phyloP scores from a whole-genome alignment of 257 asterid species.

The Pogostemon cablin region DNA sequence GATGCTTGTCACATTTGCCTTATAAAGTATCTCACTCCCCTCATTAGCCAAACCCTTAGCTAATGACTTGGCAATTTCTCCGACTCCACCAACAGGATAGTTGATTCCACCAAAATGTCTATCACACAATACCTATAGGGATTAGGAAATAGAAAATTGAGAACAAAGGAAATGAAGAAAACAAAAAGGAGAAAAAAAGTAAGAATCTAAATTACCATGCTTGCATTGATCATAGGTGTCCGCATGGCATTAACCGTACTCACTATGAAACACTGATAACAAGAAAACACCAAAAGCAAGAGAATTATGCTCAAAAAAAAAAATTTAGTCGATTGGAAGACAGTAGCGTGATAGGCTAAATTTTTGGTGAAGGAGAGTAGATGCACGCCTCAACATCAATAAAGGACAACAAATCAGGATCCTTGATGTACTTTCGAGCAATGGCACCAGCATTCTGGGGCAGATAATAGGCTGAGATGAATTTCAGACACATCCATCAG shows the following conservation, averaged over 20 bases:
- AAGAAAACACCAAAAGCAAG: constrained; percentile 28
- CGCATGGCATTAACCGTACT: constrained; percentile 89
- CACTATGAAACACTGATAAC: constrained; percentile 88
- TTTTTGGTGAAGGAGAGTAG: constrained; percentile 27
- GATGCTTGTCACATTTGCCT: constrained; percentile 80
- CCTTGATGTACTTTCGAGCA: constrained; percentile 84
- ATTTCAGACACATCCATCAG: constrained; percentile 37
- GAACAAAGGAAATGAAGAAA: constrained; percentile 14
- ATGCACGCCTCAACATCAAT: constrained; percentile 91
- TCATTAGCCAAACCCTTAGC: constrained; percentile 75
- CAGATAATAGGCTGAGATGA: constrained; percentile 82
- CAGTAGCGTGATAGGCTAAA: constrained; percentile 1
- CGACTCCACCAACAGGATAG: constrained; percentile 98
- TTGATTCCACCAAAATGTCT: constrained; percentile 99
- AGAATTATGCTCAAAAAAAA: constrained; percentile 23
- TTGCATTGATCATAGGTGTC: constrained; percentile 98
- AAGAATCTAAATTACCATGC: constrained; percentile 71
- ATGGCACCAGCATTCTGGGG: constrained; percentile 95
- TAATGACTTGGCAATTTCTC: constrained; percentile 89
- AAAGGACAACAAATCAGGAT: constrained; percentile 80
- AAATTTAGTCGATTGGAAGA: background rate
- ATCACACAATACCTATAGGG: constrained; percentile 85
- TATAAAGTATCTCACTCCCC: constrained; percentile 81
- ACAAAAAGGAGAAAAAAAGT: constrained; percentile 8
- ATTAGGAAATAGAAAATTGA: constrained; percentile 23